These are phyloP conservation scores for Aspergillus sp. DNA, from an alignment of 2,329 filamentous ascomycete species.

Conservation along the genomic window DNA sequence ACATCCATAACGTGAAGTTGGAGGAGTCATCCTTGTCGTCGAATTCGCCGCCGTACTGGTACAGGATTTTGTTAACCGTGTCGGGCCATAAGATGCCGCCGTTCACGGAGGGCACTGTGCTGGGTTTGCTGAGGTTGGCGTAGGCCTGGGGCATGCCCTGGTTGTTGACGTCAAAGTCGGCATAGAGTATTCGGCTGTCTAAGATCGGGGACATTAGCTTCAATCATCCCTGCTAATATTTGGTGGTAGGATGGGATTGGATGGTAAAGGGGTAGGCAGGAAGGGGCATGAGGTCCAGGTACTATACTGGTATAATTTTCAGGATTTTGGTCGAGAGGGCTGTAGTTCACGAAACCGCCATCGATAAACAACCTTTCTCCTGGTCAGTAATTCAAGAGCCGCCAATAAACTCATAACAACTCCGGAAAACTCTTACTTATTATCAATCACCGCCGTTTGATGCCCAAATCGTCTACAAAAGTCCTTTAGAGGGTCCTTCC, in stretches of 20 bases:
- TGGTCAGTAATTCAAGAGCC: not conserved
- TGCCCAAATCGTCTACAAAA: slow-evolving; percentile 6
- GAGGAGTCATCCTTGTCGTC: not conserved
- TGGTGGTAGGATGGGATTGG: no score
- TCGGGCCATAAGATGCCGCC: slow-evolving; percentile 9
- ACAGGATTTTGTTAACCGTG: slow-evolving; percentile 8
- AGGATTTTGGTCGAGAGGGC: slow-evolving; percentile 1
- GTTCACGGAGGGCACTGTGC: not conserved
- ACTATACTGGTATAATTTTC: slow-evolving; percentile 3
- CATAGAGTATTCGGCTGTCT: slow-evolving; percentile 4
- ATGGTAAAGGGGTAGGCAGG: not conserved
- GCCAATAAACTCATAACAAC: not conserved
- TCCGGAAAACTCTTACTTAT: not conserved
- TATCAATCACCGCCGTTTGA: slow-evolving; percentile 7
- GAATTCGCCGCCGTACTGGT: slow-evolving; percentile 6
- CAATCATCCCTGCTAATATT: no score
- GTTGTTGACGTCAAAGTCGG: slow-evolving; percentile 7
- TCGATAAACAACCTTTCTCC: slow-evolving; percentile 2
- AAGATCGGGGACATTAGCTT: no score
- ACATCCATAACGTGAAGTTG: not conserved
- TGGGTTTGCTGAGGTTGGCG: slow-evolving; percentile 5
- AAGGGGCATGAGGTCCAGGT: not conserved
- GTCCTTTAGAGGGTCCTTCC: slow-evolving; percentile 1
- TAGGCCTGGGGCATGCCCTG: slow-evolving; percentile 5
- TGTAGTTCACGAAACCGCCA: slow-evolving; percentile 7